Base-by-base conservation (phyloP, 202 grass and related monocot species). In the Schoenoplectus tabernaemontani region DNA sequence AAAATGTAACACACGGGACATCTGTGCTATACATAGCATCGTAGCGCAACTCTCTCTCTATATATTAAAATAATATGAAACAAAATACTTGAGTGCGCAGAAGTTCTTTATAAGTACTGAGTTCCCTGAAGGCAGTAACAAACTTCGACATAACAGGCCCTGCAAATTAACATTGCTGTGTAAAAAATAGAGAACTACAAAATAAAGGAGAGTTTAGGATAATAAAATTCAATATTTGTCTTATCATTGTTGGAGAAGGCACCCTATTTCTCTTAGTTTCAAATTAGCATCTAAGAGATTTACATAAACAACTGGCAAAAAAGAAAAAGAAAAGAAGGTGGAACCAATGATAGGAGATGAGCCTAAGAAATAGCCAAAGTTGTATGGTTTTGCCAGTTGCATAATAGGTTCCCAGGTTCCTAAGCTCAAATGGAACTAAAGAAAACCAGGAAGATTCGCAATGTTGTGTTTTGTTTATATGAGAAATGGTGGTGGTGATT, bases 101-200 rank as follows among this genome's bases (percentile, higher is more conserved):
- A 70, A 98, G 89, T 85, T 98, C 95, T 73, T 98, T 98, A 78
- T 98, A 94, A 83, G 89, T 92, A 77, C 89, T 89, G 56, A 98
- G 86, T 83, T 94, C 95, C 81, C 91, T 93, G 86, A 98, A 98
- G 76, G 91, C 91, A 86, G 91, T 94, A 66, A 88, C 91, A 80
- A 98, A 98, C 79, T 94, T 94, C 58, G 95, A 98, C 95, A 98
- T 98, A 59, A 98, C 95, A 54, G 95, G 95, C 13, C 95, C 95
- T 98, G 73, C 48, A 87, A 87, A 66, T 89, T 43, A 89, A 41
- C 53, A 79, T 68, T 44, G 24, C 24, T 54, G 69, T 51, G 63
- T 57, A 19, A 67, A 57, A 44, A 82, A 70, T 28, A 76, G 51
- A 17, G 9, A 78, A 77, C 38, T 32, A 26, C 13, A 43, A 38